phyloP scores from a whole-genome alignment of 352 stramenopile genomes.

The Phytophthora hibernalis region DNA sequence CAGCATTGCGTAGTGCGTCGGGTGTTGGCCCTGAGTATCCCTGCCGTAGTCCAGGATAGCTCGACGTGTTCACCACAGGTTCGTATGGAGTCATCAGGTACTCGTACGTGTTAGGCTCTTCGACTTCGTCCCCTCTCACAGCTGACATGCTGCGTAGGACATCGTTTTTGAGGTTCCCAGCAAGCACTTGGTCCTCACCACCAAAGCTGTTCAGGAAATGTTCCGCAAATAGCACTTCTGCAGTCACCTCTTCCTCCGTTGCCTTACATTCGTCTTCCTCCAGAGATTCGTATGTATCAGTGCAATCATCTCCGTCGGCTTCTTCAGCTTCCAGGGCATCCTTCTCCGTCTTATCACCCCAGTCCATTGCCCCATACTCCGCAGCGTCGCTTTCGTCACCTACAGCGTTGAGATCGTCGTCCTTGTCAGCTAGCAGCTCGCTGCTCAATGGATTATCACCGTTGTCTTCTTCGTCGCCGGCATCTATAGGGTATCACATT shows the following conservation, averaged over 20 bases:
- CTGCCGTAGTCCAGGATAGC: neutral
- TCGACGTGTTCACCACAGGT: neutral
- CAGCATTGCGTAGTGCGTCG: neutral
- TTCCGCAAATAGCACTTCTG: neutral
- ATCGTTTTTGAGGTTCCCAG: neutral
- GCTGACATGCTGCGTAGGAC: neutral
- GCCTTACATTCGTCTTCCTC: neutral
- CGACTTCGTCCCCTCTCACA: neutral
- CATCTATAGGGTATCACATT: neutral
- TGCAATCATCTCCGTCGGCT: neutral
- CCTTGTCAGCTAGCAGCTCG: neutral
- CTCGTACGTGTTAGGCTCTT: neutral
- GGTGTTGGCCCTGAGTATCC: constrained; percentile 2
- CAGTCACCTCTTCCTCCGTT: neutral
- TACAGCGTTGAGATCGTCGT: neutral
- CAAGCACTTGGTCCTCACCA: too few species aligned
- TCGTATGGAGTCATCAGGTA: neutral
- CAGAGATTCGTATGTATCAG: neutral
- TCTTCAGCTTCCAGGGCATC: neutral
- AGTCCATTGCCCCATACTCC: neutral
- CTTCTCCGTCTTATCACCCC: neutral
- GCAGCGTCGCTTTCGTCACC: neutral
- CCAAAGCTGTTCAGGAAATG: neutral
- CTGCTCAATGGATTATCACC: neutral
- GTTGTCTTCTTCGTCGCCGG: neutral